A percentile compares a stretch with the other conserved stretches of the same genome.
Evolutionary conservation across 2,329 filamentous ascomycete species (phyloP).

Genomic region (Emericellopsis cladophorae): DNA sequence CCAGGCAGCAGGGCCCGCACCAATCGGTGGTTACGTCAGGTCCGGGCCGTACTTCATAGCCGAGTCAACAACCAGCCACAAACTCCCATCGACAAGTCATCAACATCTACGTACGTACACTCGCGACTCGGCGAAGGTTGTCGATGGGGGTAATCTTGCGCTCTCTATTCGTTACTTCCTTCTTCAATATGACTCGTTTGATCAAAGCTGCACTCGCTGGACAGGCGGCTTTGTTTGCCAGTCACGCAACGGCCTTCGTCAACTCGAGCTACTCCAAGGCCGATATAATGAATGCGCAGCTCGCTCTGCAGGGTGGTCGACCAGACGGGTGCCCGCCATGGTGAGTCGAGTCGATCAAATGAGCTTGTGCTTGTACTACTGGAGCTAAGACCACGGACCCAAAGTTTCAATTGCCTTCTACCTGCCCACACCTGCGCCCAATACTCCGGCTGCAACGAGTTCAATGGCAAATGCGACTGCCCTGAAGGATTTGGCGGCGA

Average conservation of each 20-base stretch:
- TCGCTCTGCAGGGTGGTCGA: conserved; percentile 60
- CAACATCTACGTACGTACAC: background rate
- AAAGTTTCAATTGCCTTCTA: conserved; percentile 93
- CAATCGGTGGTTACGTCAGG: too few relatives aligned
- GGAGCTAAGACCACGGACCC: conserved; percentile 1
- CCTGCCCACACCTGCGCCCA: conserved; percentile 86
- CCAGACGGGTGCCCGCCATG: conserved; percentile 71
- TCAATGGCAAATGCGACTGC: conserved; percentile 85
- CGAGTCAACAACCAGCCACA: too few relatives aligned
- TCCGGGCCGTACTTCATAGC: background rate
- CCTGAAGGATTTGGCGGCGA: conserved; percentile 88
- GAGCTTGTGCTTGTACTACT: background rate
- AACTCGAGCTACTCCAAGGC: conserved; percentile 48
- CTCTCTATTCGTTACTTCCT: too few relatives aligned
- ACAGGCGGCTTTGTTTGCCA: conserved; percentile 23
- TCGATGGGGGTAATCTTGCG: too few relatives aligned
- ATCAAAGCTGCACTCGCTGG: conserved; percentile 23
- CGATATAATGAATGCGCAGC: conserved; percentile 50
- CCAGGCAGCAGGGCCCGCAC: too few relatives aligned
- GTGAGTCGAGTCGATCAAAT: conserved; percentile 22
- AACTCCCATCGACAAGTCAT: background rate
- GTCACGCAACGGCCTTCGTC: conserved; percentile 22
- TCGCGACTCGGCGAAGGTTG: background rate
- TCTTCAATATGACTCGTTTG: conserved; percentile 23
- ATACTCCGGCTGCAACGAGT: conserved; percentile 78